Percentiles rank a stretch among this genome's conserved stretches.
Evolutionary conservation across 2,329 filamentous ascomycete species (phyloP).

Genomic region (Colletotrichum chrysophilum): DNA sequence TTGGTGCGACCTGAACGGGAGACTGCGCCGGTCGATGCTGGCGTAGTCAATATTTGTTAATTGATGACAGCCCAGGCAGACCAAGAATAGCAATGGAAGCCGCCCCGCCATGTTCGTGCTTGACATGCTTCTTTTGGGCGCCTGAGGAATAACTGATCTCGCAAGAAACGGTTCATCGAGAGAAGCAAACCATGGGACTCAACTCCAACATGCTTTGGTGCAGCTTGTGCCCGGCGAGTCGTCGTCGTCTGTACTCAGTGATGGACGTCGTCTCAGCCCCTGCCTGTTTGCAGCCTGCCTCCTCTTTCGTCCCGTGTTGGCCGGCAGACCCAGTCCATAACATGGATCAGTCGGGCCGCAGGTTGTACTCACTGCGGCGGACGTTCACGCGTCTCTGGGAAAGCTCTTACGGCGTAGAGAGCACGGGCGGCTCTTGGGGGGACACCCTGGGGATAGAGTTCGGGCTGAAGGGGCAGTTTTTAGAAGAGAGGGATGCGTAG

Average conservation of each 20-base stretch:
- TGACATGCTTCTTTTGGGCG: background rate
- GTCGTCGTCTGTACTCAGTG: background rate
- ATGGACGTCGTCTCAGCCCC: background rate
- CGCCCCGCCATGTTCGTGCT: background rate
- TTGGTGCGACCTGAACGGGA: slow-evolving; percentile 19
- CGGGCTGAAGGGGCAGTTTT: background rate
- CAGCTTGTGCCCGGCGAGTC: background rate
- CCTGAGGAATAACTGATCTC: background rate
- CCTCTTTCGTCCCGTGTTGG: background rate
- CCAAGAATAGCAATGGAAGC: slow-evolving; percentile 8
- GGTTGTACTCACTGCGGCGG: background rate
- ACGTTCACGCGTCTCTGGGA: background rate
- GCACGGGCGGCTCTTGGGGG: background rate
- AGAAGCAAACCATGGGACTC: background rate
- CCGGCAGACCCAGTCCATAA: background rate
- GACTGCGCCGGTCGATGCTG: slow-evolving; percentile 7
- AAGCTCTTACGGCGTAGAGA: background rate
- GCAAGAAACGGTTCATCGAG: background rate
- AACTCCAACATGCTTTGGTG: background rate
- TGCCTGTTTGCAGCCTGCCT: background rate
- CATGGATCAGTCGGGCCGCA: background rate
- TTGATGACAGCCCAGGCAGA: background rate
- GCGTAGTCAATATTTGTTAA: background rate
- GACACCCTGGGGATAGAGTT: background rate
- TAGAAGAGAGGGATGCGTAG: background rate